Base-by-base conservation (phyloP, 257 asterid species). In the Mitragyna speciosa region DNA sequence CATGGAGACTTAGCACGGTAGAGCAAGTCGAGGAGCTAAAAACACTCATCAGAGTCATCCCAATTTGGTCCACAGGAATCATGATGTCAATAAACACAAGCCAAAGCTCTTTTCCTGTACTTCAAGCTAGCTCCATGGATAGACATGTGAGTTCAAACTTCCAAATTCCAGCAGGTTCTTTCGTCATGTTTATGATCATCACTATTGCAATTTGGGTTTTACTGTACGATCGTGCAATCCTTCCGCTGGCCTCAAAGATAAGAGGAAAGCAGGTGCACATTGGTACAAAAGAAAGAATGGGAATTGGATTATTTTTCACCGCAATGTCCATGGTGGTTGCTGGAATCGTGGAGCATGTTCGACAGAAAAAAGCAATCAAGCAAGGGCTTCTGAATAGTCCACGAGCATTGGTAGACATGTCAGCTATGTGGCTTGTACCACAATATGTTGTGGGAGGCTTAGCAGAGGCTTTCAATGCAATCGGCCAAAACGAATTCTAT, bases 21-120 rank as follows among this genome's bases (percentile, higher is more conserved):
- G 83, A 92, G 64, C 92, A 92, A 86, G 95, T 92, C 0, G 95
- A 92, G 87, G 93, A 89, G 82, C 82, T 92, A 26, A 92, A 90
- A 81, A 84, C 91, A 0, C 91, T 92, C 11, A 49, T 90, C 64
- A 86, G 85, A 86, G 90, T 90, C 16, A 69, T 90, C 72, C 97
- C 95, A 12, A 4, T 92, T 19, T 92, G 97, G 97, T 92, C 97
- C 0, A 88, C 97, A 0, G 97, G 95, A 66, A 87, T 92, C 75
- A 88, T 92, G 87, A 36, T 89, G 17, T 83, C 91, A 6, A 76
- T 92, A 54, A 92, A 89, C 87, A 71, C 86, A 26, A 84, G 92
- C 86, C 97, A 92, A 41, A 83, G 67, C 63, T 54, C 95, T 5
- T 87, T 87, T 49, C 91, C 90, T 14, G 10, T 85, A n/a, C 84